A percentile compares a stretch with the other conserved stretches of the same genome.
Evolutionary conservation across 108 stramenopile species (phyloP).

Genomic region (Fistulifera solaris): DNA sequence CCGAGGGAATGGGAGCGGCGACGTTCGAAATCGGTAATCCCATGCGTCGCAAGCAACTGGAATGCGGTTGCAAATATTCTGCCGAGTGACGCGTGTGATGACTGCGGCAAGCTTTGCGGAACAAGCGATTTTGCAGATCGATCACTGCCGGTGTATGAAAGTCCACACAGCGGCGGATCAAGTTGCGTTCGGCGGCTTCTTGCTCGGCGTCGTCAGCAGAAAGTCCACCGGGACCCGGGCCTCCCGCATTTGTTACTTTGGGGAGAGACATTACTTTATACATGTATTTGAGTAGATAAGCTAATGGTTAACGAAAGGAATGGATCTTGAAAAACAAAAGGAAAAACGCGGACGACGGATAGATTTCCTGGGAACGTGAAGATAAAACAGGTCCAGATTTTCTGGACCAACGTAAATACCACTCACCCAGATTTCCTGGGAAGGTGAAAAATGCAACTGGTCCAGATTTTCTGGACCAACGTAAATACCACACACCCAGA

Average conservation of each 20-base stretch:
- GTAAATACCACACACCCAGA: too few relatives aligned
- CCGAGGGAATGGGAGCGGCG: constrained; percentile 34
- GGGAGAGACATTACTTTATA: constrained; percentile 3
- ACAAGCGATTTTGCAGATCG: constrained; percentile 65
- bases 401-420: too few relatives aligned
- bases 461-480: too few relatives aligned
- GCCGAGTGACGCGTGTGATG: constrained; percentile 32
- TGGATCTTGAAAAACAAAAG: too few relatives aligned
- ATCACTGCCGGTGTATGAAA: constrained; percentile 68
- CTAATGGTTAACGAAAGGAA: too few relatives aligned
- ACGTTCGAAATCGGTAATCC: constrained; percentile 56
- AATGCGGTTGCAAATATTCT: constrained; percentile 64
- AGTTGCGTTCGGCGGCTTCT: constrained; percentile 50
- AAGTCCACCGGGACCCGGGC: constrained; percentile 8
- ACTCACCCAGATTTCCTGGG: too few relatives aligned
- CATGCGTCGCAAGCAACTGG: constrained; percentile 57
- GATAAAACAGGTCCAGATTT: too few relatives aligned
- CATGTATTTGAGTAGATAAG: too few relatives aligned
- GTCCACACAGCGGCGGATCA: constrained; percentile 75
- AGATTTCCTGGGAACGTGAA: too few relatives aligned
- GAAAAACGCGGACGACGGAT: too few relatives aligned
- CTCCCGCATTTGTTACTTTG: constrained; percentile 10
- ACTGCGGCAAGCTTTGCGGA: constrained; percentile 46
- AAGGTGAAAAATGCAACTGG: too few relatives aligned
- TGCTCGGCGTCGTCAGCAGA: constrained; percentile 49